These are phyloP conservation scores for Tausonia pullulans DNA, from an alignment of 1,284 basidiomycete species.

Conservation along the genomic window DNA sequence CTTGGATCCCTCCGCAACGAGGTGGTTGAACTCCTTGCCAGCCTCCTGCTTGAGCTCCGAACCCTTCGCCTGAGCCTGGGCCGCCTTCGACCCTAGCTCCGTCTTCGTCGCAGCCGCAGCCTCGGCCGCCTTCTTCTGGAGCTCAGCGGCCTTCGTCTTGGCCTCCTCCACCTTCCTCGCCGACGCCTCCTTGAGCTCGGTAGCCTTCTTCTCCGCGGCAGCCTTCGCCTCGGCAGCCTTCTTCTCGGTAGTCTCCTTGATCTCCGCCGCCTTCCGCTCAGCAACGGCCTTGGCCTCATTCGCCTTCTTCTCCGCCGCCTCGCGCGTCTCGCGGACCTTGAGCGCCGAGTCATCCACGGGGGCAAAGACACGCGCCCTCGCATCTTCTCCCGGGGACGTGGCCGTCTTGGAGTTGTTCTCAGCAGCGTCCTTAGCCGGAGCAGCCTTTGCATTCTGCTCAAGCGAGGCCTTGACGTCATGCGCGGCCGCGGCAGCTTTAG, in stretches of 20 bases:
- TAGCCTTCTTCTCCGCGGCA: constrained; percentile 34
- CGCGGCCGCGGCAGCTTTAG: constrained; percentile 25
- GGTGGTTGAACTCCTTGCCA: background rate
- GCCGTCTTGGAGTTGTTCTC: constrained; percentile 9
- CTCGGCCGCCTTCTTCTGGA: constrained; percentile 5
- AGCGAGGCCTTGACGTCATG: constrained; percentile 22
- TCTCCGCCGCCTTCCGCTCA: constrained; percentile 1
- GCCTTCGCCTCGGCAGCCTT: constrained; percentile 6
- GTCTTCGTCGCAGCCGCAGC: constrained; percentile 22
- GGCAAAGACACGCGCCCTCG: constrained; percentile 3
- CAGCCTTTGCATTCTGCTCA: constrained; percentile 27
- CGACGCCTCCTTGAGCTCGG: constrained; percentile 19
- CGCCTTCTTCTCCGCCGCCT: background rate
- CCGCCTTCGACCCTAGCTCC: constrained; percentile 17
- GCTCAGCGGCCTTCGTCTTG: constrained; percentile 6
- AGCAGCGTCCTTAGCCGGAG: constrained; percentile 35
- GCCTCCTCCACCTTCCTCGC: background rate
- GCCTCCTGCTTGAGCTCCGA: constrained; percentile 22
- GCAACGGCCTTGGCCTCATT: constrained; percentile 8
- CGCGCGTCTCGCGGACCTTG: background rate
- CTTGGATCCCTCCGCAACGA: background rate
- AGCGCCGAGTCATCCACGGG: constrained; percentile 13
- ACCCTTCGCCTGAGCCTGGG: constrained; percentile 27
- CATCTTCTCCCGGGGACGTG: constrained; percentile 10
- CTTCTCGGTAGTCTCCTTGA: constrained; percentile 9